Evolutionary conservation across 2,329 filamentous ascomycete species (phyloP), one percentile per base, ranked within the genome.

Genomic region (Cercospora janseana): DNA sequence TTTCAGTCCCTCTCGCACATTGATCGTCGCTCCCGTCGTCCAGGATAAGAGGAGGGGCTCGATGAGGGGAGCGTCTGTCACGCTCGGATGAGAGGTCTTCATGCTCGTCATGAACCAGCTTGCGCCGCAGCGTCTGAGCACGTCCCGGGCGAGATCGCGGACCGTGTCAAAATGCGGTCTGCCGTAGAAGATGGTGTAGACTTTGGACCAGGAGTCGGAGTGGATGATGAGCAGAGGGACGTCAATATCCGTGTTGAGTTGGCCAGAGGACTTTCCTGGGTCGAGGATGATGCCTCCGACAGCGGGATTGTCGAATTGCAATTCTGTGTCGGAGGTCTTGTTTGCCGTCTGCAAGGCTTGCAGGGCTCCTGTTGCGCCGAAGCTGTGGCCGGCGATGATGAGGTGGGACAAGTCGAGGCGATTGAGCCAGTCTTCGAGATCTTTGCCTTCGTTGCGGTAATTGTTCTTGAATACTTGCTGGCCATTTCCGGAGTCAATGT

Each of bases 81-180:
- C 77, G 6, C 76, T 79, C 0, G 82, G 80, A 59, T 86, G 82
- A 0, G 79, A 35, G 7, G 48, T 61, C 59, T 61, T 60, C 58
- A 62, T 35, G 1, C 69, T 55, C 0, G 70, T 73, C 64, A 71
- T 68, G 55, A 72, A 72, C 70, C 71, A 73, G 4, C 51, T 59
- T 2, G 52, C 48, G 2, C 71, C 70, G 7, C 69, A 65, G 47
- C 75, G 65, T 46, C 66, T 60, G 15, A 72, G 66, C 2, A 79
- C 78, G 8, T 55, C 47, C 4, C 28, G 26, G 0, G 55, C 55
- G 3, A 85, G 71, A 4, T 77, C 75, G 46, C 72, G 73, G 5
- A 85, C 81, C 0, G 79, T 78, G 40, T 81, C 77, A 51, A 85
- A 85, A 63, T 85, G 82, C 26, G 80, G 76, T 4, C 80, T 74